These are phyloP conservation scores for Candida ovalis DNA, from an alignment of 805 yeast genomes.

Conservation along the genomic window DNA sequence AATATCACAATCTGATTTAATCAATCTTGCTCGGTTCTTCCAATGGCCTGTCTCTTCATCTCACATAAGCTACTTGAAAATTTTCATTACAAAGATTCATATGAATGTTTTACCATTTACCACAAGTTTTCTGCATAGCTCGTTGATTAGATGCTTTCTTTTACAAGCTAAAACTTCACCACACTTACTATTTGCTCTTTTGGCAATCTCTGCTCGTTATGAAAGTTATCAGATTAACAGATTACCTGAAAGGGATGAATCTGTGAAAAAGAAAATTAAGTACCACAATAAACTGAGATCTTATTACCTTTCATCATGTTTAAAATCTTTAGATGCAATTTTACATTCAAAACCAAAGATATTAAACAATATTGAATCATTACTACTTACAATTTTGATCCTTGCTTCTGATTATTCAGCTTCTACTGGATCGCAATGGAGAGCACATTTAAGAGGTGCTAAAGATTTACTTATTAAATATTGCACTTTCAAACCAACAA, in stretches of 20 bases:
- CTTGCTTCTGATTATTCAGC: conserved; percentile 64
- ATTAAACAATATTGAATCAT: conserved; percentile 61
- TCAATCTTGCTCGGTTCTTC: conserved; percentile 28
- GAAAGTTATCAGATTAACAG: conserved; percentile 31
- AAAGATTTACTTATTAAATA: conserved; percentile 57
- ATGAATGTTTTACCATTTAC: conserved; percentile 34
- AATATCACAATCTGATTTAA: conserved; percentile 22
- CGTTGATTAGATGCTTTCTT: conserved; percentile 31
- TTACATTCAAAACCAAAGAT: conserved; percentile 38
- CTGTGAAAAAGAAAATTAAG: conserved; percentile 15
- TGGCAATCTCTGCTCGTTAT: conserved; percentile 69
- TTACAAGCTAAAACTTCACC: conserved; percentile 44
- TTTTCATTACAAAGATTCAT: conserved; percentile 33
- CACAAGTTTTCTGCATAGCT: conserved; percentile 30
- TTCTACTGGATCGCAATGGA: conserved; percentile 57
- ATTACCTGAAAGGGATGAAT: conserved; percentile 12
- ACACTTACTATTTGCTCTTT: conserved; percentile 61
- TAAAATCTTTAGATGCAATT: conserved; percentile 54
- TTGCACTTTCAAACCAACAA: conserved; percentile 30
- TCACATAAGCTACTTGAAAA: conserved; percentile 31
- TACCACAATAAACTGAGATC: conserved; percentile 58
- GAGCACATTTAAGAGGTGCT: conserved; percentile 66
- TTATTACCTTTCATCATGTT: conserved; percentile 61
- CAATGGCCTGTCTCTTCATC: conserved; percentile 29
- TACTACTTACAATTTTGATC: conserved; percentile 62